phyloP scores from a whole-genome alignment of 176 grass and related monocot genomes.

The Zoysia japonica region DNA sequence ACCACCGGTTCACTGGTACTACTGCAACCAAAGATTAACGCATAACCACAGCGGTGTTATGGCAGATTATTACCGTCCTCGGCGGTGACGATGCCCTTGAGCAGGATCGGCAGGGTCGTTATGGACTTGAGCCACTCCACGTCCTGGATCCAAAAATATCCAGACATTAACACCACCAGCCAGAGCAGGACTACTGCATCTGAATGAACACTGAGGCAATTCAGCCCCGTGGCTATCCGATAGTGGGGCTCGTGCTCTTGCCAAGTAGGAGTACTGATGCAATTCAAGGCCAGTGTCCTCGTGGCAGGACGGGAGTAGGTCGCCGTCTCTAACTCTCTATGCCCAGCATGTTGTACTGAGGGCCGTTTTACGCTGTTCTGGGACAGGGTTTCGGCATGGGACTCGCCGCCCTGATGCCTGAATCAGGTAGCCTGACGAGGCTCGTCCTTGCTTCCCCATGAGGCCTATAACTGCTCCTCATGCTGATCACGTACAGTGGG shows the following conservation, averaged over 20 bases:
- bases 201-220: background rate
- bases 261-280: background rate
- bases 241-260: background rate
- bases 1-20: background rate
- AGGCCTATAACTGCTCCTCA: constrained; percentile 11
- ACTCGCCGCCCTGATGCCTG: background rate
- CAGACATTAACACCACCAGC: background rate
- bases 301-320: background rate
- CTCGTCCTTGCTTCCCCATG: background rate
- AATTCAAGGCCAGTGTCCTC: constrained; percentile 34
- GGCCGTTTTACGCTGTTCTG: background rate
- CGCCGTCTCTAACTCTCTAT: background rate
- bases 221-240: background rate
- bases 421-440: background rate
- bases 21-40: background rate
- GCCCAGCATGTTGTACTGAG: constrained; percentile 16
- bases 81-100: constrained; percentile 78
- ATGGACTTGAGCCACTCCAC: constrained; percentile 81
- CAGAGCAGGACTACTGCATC: background rate
- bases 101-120: constrained; percentile 68
- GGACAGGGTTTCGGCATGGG: constrained; percentile 19
- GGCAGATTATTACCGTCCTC: constrained; percentile 62
- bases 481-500: background rate
- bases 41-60: background rate
- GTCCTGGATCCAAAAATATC: constrained; percentile 43